phyloP scores from a whole-genome alignment of 371 early-diverging fungal genomes.

The Fennellomyces sp. region DNA sequence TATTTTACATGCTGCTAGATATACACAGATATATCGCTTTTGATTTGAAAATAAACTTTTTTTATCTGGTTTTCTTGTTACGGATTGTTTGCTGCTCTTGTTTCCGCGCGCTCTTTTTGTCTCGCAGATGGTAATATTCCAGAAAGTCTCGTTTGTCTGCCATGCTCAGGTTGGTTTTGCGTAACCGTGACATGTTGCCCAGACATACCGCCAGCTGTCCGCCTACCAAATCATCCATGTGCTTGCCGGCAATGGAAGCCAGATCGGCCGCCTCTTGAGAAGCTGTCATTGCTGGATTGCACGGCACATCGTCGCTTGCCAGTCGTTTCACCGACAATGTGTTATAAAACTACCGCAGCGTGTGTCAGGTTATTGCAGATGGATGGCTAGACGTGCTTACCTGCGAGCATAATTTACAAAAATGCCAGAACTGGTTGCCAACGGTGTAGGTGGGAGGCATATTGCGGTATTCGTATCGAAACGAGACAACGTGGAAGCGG shows the following conservation, averaged over 20 bases:
- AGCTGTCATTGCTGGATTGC: constrained; percentile 25
- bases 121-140: constrained; percentile 68
- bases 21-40: not conserved
- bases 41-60: not conserved
- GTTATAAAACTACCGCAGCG: constrained; percentile 66
- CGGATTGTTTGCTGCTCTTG: constrained; percentile 12
- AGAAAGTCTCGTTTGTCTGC: constrained; percentile 82
- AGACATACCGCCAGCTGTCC: constrained; percentile 61
- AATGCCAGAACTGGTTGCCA: constrained; percentile 60
- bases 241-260: constrained; percentile 22
- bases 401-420: constrained; percentile 62
- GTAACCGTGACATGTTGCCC: constrained; percentile 69
- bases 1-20: constrained; percentile 30
- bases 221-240: constrained; percentile 59
- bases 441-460: constrained; percentile 71
- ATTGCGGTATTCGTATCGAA: constrained; percentile 74
- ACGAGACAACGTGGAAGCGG: constrained; percentile 61
- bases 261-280: constrained; percentile 33
- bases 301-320: constrained; percentile 53
- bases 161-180: constrained; percentile 73
- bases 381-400: no score
- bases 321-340: constrained; percentile 58
- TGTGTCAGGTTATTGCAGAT: no score
- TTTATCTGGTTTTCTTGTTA: not conserved
- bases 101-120: constrained; percentile 34